A percentile compares a stretch with the other conserved stretches of the same genome.
Evolutionary conservation across 1,139 yeast species (phyloP).

Genomic region (Blastobotrys malaysiensis): DNA sequence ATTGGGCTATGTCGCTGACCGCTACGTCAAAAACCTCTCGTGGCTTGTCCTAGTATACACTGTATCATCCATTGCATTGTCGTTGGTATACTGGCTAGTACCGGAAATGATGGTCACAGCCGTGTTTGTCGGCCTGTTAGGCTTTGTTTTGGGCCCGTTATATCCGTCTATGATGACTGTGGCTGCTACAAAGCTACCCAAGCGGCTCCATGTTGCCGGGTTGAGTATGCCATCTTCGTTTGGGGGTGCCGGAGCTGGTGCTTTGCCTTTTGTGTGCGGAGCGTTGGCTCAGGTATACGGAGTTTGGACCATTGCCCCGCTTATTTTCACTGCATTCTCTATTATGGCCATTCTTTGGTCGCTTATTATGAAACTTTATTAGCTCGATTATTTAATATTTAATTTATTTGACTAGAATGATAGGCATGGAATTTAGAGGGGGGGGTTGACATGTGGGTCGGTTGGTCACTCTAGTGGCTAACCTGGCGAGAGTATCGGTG

Average conservation of each 20-base stretch:
- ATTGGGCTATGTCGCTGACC: constrained; percentile 32
- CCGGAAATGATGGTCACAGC: constrained; percentile 24
- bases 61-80: constrained; percentile 16
- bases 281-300: constrained; percentile 22
- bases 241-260: constrained; percentile 77
- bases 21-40: constrained; percentile 13
- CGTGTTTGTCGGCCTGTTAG: constrained; percentile 45
- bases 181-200: constrained; percentile 55
- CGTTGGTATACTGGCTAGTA: constrained; percentile 25
- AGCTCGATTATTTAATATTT: background rate
- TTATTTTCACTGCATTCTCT: constrained; percentile 6
- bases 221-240: constrained; percentile 69
- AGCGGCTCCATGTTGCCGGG: constrained; percentile 54
- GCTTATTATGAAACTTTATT: background rate
- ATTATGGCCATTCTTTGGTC: constrained; percentile 9
- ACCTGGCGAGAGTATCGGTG: too few relatives aligned
- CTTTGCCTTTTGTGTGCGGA: constrained; percentile 26
- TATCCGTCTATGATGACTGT: constrained; percentile 73
- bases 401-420: background rate
- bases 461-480: too few relatives aligned
- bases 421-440: background rate
- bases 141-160: constrained; percentile 69
- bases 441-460: background rate
- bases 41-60: constrained; percentile 18
- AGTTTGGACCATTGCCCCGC: constrained; percentile 13